Base-by-base conservation (phyloP, 257 asterid genomes). In the Solanum tarapatanum region DNA sequence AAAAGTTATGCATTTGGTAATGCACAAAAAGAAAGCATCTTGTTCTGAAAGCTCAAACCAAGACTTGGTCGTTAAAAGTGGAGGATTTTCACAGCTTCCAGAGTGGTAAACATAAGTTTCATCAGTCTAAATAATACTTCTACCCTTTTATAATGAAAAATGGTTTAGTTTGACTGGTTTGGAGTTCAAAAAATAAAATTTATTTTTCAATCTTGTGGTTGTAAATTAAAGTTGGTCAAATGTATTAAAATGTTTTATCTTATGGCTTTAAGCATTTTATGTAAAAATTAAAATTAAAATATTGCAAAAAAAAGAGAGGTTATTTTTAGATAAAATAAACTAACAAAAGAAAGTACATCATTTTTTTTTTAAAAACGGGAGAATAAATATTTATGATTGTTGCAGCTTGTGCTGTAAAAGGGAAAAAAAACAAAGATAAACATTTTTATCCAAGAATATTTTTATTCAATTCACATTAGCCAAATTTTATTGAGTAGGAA, bases 301-400 rank as follows among this genome's bases (percentile, higher is more conserved):
- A 55, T 19, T 55, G 0, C 4, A 51, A 55, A 55, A 17, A 51
- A 16, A 48, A 5, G n/a, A 4, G 4, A 13, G 3, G 60, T 48
- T 14, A 14, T 5, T 48, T 48, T 51, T 51, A 16, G 21, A 51
- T 55, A 55, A 17, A 55, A 17, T 1, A 55, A 55, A 55, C 64
- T 19, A 6, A 55, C 64, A 55, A 55, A 55, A 19, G 11, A 55
- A 55, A 55, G 64, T 55, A 7, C 24, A 55, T 55, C 9, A 17
- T 2, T 7, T 6, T 7, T 55, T 19, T 55, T 0, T 0, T 2
- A 0, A 14, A 55, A 55, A 19, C 10, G 10, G n/a, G 64, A 55
- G 24, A 55, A 55, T 7, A 19, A 16, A 68, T 3, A 68, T 68
- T 66, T 66, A 64, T 64, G 21, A 13, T 12, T 66, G 74, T 26